phyloP scores from a whole-genome alignment of 2,329 filamentous ascomycete species.

The Penicillium concentricum region DNA sequence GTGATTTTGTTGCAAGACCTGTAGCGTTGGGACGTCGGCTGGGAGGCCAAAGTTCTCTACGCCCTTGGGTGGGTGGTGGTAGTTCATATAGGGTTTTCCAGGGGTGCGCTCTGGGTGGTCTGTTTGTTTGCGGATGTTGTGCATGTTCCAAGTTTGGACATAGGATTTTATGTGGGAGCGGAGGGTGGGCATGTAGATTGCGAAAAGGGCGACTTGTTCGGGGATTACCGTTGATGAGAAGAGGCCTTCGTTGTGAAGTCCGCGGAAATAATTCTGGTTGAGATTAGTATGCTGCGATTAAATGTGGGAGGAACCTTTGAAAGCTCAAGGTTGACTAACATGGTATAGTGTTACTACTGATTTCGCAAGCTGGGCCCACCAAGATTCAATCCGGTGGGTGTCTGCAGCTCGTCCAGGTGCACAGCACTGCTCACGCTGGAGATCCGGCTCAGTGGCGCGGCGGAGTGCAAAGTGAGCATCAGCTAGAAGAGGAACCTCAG shows the following conservation, averaged over 20 bases:
- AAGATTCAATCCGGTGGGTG: slow-evolving; percentile 16
- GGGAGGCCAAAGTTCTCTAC: slow-evolving; percentile 10
- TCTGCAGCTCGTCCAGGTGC: slow-evolving; percentile 9
- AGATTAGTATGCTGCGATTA: not conserved
- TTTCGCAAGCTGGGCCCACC: slow-evolving; percentile 12
- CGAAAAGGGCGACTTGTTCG: slow-evolving; percentile 10
- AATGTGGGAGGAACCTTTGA: not conserved
- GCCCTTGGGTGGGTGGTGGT: slow-evolving; percentile 10
- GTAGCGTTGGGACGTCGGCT: not conserved
- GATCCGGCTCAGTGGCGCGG: not conserved
- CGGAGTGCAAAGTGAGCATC: slow-evolving; percentile 9
- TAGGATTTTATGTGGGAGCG: slow-evolving; percentile 7
- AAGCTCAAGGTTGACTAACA: slow-evolving; percentile 1
- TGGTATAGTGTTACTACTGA: slow-evolving; percentile 1
- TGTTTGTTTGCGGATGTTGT: slow-evolving; percentile 11
- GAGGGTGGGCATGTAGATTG: slow-evolving; percentile 12
- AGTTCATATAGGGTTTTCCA: slow-evolving; percentile 12
- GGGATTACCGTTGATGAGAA: slow-evolving; percentile 5
- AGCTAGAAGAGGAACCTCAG: slow-evolving; percentile 7
- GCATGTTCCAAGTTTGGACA: slow-evolving; percentile 11
- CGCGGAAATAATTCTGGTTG: slow-evolving; percentile 11
- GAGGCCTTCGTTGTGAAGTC: slow-evolving; percentile 3
- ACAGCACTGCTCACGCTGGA: slow-evolving; percentile 7
- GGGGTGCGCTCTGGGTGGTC: slow-evolving; percentile 3
- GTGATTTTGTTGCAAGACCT: not conserved